These are phyloP conservation scores for Hansfordia pulvinata DNA, from an alignment of 2,329 filamentous ascomycete species.

Conservation along the genomic window DNA sequence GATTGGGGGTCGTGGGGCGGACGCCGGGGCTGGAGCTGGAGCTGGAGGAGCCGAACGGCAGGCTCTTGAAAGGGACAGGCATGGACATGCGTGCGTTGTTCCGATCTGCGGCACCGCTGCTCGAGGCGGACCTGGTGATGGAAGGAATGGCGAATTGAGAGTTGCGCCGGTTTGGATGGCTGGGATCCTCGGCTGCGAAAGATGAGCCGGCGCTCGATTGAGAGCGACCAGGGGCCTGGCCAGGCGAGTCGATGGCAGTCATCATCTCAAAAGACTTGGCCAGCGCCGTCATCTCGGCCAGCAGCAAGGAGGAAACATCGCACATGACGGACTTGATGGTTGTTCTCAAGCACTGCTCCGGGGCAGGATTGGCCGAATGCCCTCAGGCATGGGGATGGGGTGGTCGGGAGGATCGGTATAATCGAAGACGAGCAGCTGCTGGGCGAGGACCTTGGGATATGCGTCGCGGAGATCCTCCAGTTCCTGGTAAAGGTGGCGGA, in stretches of 20 bases:
- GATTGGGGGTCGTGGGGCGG: constrained; percentile 37
- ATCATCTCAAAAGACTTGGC: constrained; percentile 61
- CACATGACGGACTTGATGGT: constrained; percentile 75
- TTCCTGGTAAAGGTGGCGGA: constrained; percentile 48
- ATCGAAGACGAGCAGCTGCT: constrained; percentile 72
- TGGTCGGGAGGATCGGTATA: constrained; percentile 35
- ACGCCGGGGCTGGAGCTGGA: constrained; percentile 28
- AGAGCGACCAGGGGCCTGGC: constrained; percentile 27
- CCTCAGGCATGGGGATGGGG: constrained; percentile 46
- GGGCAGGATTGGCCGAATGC: constrained; percentile 58
- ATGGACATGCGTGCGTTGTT: constrained; percentile 65
- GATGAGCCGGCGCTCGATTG: constrained; percentile 26
- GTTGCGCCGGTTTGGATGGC: constrained; percentile 31
- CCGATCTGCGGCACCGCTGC: constrained; percentile 40
- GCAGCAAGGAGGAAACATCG: constrained; percentile 58
- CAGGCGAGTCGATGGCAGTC: constrained; percentile 67
- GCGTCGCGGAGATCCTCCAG: constrained; percentile 57
- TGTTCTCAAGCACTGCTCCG: constrained; percentile 55
- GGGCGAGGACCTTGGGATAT: constrained; percentile 64
- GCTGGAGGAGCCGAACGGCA: constrained; percentile 27
- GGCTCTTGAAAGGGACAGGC: constrained; percentile 43
- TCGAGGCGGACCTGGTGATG: constrained; percentile 37
- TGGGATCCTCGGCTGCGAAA: constrained; percentile 26
- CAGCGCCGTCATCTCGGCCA: constrained; percentile 63
- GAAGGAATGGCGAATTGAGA: constrained; percentile 37